Conservation (phyloP, 345 rosid species). For the Linum tenue region DNA sequence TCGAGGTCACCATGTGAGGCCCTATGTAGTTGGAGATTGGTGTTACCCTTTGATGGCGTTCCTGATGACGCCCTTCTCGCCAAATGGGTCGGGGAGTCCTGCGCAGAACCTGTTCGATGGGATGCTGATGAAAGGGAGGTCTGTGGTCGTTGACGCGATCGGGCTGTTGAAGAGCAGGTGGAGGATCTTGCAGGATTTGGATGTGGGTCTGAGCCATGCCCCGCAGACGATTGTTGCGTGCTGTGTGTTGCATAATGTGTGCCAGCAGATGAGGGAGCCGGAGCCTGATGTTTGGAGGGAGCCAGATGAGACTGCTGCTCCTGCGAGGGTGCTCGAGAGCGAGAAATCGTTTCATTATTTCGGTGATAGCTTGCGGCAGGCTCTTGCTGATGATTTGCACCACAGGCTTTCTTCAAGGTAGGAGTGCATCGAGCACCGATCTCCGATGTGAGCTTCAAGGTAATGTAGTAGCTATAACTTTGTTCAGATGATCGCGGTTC, state of each 20-base stretch:
- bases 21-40: conserved; percentile 94
- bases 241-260: conserved; percentile 91
- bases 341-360: conserved; percentile 74
- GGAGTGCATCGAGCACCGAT: not conserved
- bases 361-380: conserved; percentile 86
- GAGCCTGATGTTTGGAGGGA: conserved; percentile 86
- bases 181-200: conserved; percentile 91
- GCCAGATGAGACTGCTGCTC: conserved; percentile 66
- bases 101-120: conserved; percentile 91
- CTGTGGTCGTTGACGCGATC: conserved; percentile 84
- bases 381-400: conserved; percentile 88
- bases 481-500: too few species aligned
- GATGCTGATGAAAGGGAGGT: conserved; percentile 96
- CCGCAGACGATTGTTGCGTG: conserved; percentile 98
- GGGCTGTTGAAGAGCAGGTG: conserved; percentile 86
- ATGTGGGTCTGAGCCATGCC: conserved; percentile 85
- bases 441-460: too few species aligned
- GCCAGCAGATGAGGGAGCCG: conserved; percentile 94
- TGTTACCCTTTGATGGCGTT: conserved; percentile 78
- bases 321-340: conserved; percentile 62
- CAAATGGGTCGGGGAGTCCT: conserved; percentile 67
- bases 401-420: conserved; percentile 80
- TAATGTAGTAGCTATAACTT: too few species aligned
- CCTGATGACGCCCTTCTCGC: conserved; percentile 86
- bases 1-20: conserved; percentile 81